Evolutionary conservation across 2,329 filamentous ascomycete species (phyloP).

Genomic region (Stromatinia cepivora): DNA sequence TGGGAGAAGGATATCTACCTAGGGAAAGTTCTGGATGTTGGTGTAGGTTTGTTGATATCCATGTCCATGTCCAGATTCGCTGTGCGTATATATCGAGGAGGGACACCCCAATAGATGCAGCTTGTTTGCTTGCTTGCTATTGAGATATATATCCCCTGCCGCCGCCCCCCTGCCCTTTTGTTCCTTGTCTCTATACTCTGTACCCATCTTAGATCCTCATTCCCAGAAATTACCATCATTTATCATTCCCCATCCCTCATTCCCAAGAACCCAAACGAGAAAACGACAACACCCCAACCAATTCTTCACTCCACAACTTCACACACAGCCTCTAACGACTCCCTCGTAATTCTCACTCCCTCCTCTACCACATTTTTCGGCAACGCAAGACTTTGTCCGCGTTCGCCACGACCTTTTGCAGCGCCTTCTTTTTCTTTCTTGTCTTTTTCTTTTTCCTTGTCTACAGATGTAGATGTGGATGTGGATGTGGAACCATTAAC

Average conservation of each 20-base stretch:
- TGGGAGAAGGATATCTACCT: background rate
- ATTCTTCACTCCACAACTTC: conserved; percentile 34
- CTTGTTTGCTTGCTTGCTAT: background rate
- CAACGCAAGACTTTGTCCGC: conserved; percentile 50
- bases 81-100: background rate
- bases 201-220: background rate
- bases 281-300: background rate
- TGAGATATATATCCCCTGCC: background rate
- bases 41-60: background rate
- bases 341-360: conserved; percentile 58
- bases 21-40: background rate
- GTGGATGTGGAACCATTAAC: conserved; percentile 28
- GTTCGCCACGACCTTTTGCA: conserved; percentile 29
- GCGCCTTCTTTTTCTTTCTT: conserved; percentile 3
- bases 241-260: background rate
- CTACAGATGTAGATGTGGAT: background rate
- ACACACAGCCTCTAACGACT: conserved; percentile 53
- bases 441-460: conserved; percentile 23
- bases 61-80: background rate
- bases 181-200: background rate
- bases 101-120: background rate
- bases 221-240: too few relatives aligned
- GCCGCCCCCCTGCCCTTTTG: background rate
- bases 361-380: conserved; percentile 62
- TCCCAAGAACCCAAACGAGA: background rate